These are phyloP conservation scores for Athelia sp. DNA, from an alignment of 1,284 basidiomycete species.

Conservation along the genomic window DNA sequence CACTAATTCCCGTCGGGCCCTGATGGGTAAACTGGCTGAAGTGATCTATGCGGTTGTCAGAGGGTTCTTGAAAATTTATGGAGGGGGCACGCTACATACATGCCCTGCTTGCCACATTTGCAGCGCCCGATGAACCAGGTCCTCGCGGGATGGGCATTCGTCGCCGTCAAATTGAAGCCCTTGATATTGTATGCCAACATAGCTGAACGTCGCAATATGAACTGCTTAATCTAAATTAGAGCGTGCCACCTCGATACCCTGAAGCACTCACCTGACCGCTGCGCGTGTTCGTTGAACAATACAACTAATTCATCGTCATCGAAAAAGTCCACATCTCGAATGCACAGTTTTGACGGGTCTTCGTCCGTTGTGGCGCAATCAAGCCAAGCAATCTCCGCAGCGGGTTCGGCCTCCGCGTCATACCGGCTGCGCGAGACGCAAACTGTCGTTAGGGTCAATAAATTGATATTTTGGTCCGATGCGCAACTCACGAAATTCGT, in stretches of 20 bases:
- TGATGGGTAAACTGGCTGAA: conserved; percentile 46
- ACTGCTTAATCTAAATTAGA: conserved; percentile 28
- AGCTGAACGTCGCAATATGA: conserved; percentile 54
- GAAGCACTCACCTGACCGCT: conserved; percentile 34
- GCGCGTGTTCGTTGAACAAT: conserved; percentile 43
- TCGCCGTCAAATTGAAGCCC: conserved; percentile 38
- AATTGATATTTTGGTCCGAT: conserved; percentile 2
- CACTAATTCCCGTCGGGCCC: conserved; percentile 49
- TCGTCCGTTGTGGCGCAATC: conserved; percentile 40
- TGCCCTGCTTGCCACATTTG: conserved; percentile 48
- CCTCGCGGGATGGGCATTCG: conserved; percentile 50
- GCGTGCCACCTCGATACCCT: conserved; percentile 15
- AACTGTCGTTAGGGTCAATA: conserved; percentile 32
- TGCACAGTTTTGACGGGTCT: conserved; percentile 32
- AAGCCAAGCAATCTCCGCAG: conserved; percentile 43
- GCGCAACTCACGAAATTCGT: conserved; percentile 24
- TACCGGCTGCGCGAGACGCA: conserved; percentile 48
- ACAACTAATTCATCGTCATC: conserved; percentile 65
- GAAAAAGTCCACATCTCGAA: conserved; percentile 70
- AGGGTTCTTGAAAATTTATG: conserved; percentile 23
- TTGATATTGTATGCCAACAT: conserved; percentile 54
- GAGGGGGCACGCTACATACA: conserved; percentile 36
- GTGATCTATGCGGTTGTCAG: conserved; percentile 38
- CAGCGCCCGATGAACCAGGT: conserved; percentile 53
- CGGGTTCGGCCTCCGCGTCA: conserved; percentile 31